Percentiles rank a stretch among this genome's conserved stretches.
Conservation (phyloP, 305 asterid species). For the Fraxinus greggii region DNA sequence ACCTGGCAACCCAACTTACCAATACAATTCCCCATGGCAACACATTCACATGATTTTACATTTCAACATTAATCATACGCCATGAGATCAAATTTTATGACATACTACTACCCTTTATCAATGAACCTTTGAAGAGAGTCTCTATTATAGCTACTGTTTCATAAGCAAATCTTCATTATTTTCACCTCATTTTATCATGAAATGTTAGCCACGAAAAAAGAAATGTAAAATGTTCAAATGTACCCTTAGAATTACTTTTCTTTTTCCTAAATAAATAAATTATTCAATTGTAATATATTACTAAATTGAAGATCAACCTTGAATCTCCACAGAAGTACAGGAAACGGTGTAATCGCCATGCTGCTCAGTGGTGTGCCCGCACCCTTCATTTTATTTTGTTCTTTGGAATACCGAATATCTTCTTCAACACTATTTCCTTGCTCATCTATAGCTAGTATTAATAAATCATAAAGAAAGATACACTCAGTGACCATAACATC, state of each 20-base stretch:
- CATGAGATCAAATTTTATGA: conserved; percentile 1
- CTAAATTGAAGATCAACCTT: conserved; percentile 51
- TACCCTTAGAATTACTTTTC: not conserved
- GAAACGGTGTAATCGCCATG: conserved; percentile 73
- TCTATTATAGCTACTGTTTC: not conserved
- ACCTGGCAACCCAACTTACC: not conserved
- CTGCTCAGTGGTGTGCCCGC: conserved; percentile 55
- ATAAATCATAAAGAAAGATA: conserved; percentile 3
- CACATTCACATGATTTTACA: not conserved
- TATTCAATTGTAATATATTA: conserved; percentile 14
- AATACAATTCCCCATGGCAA: not conserved
- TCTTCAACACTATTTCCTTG: conserved; percentile 58
- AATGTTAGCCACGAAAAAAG: not conserved
- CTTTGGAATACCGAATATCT: conserved; percentile 43
- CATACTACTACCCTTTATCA: not conserved
- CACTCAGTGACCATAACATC: not conserved
- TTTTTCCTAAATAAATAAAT: not conserved
- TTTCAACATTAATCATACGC: not conserved
- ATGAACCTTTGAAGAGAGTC: conserved; percentile 9
- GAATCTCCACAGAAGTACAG: conserved; percentile 86
- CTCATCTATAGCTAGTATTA: conserved; percentile 39
- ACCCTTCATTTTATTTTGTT: conserved; percentile 77
- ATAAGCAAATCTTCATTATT: not conserved
- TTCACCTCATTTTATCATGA: not conserved
- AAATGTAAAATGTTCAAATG: not conserved